Base-by-base conservation (phyloP, 345 rosid species). In the Nephelium lappaceum region DNA sequence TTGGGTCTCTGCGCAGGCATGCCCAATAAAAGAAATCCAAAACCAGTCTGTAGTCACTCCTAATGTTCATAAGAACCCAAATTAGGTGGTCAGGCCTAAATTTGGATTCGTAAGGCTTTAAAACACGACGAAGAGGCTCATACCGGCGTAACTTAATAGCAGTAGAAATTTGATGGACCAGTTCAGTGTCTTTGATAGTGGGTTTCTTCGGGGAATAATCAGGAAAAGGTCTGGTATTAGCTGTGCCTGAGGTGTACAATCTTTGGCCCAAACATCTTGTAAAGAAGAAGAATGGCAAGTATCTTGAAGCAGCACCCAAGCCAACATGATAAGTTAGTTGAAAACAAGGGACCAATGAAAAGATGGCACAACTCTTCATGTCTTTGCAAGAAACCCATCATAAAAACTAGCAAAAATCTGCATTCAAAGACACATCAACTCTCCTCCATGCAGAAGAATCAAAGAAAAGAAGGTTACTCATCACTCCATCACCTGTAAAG, bases 11-110 rank as follows among this genome's bases (percentile, higher is more conserved):
- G 3, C 85, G 90, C 6, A 85, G 81, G 78, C 91, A 79, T 66
- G 92, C 95, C 97, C 99, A 96, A 16, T 89, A 85, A 78, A 94
- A 93, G 86, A 96, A 96, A 81, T 89, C 92, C 80, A 94, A 86
- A 85, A 89, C 95, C 81, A 91, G 77, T 63, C 74, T 76, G 82
- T 90, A 96, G 74, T 96, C 96, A 77, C 67, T 79, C 86, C 74
- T 91, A 73, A 96, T 93, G 82, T 88, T 89, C 97, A 91, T 87
- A 66, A 96, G 86, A 81, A 94, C 95, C 99, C 98, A 96, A 79
- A 96, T 88, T 61, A 96, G 80, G 67, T 96, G 95, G 79, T 96
- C 93, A 38, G 91, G 69, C 75, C 89, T 90, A 85, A 91, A 91
- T 73, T 86, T 91, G 77, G 93, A 81, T 79, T 94, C 94, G 69